phyloP scores from a whole-genome alignment of 1,139 yeast genomes.

The Yamadazyma membranifaciens region DNA sequence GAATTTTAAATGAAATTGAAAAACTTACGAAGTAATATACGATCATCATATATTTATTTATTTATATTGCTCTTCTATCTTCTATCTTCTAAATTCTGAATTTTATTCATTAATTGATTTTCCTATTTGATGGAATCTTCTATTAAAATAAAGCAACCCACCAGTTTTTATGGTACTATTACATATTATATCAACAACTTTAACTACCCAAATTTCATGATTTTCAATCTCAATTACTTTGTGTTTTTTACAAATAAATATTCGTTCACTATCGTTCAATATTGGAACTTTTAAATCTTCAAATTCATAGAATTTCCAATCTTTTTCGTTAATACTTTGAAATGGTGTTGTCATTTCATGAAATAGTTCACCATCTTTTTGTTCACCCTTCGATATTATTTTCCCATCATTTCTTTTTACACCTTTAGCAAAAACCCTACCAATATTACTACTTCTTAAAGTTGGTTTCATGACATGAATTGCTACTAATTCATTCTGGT shows the following conservation, averaged over 20 bases:
- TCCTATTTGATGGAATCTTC: constrained; percentile 62
- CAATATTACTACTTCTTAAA: constrained; percentile 47
- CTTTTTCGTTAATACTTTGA: constrained; percentile 25
- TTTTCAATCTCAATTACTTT: constrained; percentile 62
- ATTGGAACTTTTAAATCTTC: constrained; percentile 47
- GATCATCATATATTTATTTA: constrained; percentile 1
- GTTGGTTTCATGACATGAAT: constrained; percentile 73
- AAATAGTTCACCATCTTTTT: constrained; percentile 37
- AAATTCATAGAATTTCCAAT: constrained; percentile 24
- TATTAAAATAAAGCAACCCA: constrained; percentile 63
- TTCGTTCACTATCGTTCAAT: constrained; percentile 56
- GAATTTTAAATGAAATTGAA: constrained; percentile 6
- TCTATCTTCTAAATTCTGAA: too few species aligned
- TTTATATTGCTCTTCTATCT: neutral
- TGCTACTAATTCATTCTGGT: constrained; percentile 55
- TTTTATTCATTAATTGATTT: constrained; percentile 9
- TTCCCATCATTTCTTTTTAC: constrained; percentile 24
- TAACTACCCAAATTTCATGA: constrained; percentile 87
- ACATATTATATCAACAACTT: constrained; percentile 51
- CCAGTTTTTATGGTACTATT: constrained; percentile 35
- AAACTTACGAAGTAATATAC: constrained; percentile 9
- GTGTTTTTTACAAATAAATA: constrained; percentile 60
- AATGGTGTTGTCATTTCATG: constrained; percentile 56
- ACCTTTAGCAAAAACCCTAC: constrained; percentile 64
- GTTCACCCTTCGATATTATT: constrained; percentile 15